Percentiles rank a stretch among this genome's conserved stretches.
Evolutionary conservation across 2,329 filamentous ascomycete species (phyloP).

Genomic region (Zelopaecilomyces penicillatus): DNA sequence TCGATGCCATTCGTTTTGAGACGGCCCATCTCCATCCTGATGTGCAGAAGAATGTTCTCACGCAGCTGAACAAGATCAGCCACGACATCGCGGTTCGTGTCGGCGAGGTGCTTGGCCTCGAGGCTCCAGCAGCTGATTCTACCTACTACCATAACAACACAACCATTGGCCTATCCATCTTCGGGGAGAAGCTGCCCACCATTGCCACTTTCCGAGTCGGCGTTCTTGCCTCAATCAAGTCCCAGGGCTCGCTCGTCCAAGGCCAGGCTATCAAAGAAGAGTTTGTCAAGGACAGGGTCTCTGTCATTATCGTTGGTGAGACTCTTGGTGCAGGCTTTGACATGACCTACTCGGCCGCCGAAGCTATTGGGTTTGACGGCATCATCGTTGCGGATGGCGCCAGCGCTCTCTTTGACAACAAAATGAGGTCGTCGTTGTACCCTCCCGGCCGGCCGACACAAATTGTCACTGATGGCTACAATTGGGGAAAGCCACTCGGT

Average conservation of each 20-base stretch:
- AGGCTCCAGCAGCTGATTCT: slow-evolving; percentile 48
- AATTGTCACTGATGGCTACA: slow-evolving; percentile 54
- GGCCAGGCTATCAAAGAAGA: slow-evolving; percentile 41
- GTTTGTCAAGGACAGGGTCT: slow-evolving; percentile 43
- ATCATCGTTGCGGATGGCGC: slow-evolving; percentile 52
- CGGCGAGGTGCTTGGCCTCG: slow-evolving; percentile 50
- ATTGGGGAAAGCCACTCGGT: slow-evolving; percentile 63
- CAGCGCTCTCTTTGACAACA: slow-evolving; percentile 39
- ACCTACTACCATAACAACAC: slow-evolving; percentile 63
- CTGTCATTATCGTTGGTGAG: slow-evolving; percentile 54
- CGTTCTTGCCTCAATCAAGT: slow-evolving; percentile 43
- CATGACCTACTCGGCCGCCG: slow-evolving; percentile 56
- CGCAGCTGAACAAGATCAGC: slow-evolving; percentile 59
- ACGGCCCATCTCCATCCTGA: slow-evolving; percentile 49
- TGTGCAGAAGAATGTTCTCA: slow-evolving; percentile 58
- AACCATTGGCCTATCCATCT: slow-evolving; percentile 52
- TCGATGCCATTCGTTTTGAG: slow-evolving; percentile 69
- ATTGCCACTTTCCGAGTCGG: slow-evolving; percentile 58
- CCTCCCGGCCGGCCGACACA: slow-evolving; percentile 55
- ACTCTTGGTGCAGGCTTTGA: slow-evolving; percentile 44
- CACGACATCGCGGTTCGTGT: slow-evolving; percentile 61
- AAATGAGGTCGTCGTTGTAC: slow-evolving; percentile 45
- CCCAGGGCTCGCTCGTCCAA: slow-evolving; percentile 35
- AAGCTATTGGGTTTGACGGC: slow-evolving; percentile 54
- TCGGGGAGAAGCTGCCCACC: slow-evolving; percentile 47